These are phyloP conservation scores for Solanum clarkiae DNA, from an alignment of 257 asterid species.

Conservation along the genomic window DNA sequence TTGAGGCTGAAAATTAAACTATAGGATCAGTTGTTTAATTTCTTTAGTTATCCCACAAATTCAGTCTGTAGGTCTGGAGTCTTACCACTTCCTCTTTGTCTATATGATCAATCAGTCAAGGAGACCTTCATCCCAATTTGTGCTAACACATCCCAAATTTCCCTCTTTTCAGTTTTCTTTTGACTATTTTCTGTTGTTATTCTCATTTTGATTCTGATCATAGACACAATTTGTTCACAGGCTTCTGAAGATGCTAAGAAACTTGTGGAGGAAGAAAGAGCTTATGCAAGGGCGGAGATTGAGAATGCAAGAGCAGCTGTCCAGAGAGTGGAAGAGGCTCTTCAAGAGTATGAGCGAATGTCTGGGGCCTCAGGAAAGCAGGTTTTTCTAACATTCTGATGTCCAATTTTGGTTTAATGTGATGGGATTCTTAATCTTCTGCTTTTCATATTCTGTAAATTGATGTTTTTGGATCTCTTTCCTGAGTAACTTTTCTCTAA, in stretches of 20 bases:
- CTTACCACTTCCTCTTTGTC: neutral
- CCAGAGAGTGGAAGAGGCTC: slow-evolving; percentile 96
- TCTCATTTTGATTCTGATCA: neutral
- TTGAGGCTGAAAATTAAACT: neutral
- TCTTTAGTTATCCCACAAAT: neutral
- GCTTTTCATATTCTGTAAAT: neutral
- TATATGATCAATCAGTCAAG: neutral
- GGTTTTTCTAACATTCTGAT: slow-evolving; percentile 27
- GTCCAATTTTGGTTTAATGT: neutral
- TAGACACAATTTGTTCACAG: slow-evolving; percentile 18
- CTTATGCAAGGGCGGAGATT: slow-evolving; percentile 84
- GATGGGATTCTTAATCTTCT: neutral
- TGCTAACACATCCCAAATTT: neutral
- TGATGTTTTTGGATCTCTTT: neutral
- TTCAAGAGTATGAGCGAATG: slow-evolving; percentile 79
- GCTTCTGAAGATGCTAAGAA: slow-evolving; percentile 97
- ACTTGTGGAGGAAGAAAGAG: slow-evolving; percentile 83
- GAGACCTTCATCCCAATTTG: neutral
- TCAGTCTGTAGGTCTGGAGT: neutral
- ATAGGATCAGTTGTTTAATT: neutral
- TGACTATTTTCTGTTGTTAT: neutral
- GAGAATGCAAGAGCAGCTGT: slow-evolving; percentile 96
- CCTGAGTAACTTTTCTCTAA: neutral
- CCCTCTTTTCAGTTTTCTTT: neutral
- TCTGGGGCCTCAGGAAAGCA: slow-evolving; percentile 83